Evolutionary conservation across 139 green algal genomes (phyloP).

Genomic region (Asterochloris erici): DNA sequence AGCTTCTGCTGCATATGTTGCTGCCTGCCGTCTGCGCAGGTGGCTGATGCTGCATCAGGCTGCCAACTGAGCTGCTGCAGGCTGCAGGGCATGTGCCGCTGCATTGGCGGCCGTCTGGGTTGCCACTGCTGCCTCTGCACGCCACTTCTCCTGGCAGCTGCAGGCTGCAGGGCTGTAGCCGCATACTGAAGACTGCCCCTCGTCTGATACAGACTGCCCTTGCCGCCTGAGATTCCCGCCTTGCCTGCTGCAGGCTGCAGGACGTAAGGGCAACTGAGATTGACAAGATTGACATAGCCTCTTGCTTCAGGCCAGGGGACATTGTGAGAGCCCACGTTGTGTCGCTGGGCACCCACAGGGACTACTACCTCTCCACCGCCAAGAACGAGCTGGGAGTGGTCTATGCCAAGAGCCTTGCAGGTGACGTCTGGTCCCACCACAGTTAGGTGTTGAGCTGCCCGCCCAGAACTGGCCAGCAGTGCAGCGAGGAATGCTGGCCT

Average conservation of each 20-base stretch:
- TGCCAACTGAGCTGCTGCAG: no score
- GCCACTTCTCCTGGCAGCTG: no score
- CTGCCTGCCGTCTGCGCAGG: no score
- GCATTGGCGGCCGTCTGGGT: no score
- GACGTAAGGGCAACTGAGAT: slow-evolving; percentile 83
- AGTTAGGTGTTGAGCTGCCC: no score
- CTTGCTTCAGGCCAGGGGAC: slow-evolving; percentile 89
- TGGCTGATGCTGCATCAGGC: no score
- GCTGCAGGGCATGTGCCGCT: no score
- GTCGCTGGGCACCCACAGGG: slow-evolving; percentile 80
- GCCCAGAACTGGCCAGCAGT: neutral
- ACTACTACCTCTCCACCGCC: slow-evolving; percentile 88
- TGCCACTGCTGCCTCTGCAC: no score
- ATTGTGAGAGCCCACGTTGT: slow-evolving; percentile 73
- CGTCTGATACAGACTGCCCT: neutral
- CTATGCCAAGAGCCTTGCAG: slow-evolving; percentile 67
- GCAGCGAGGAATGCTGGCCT: no score
- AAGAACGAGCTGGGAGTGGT: slow-evolving; percentile 89
- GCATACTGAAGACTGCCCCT: neutral
- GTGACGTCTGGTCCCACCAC: slow-evolving; percentile 19
- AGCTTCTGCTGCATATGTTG: no score
- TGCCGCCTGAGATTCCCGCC: neutral
- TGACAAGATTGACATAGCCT: slow-evolving; percentile 76
- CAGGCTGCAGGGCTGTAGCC: no score
- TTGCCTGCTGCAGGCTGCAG: slow-evolving; percentile 38